phyloP scores from a whole-genome alignment of 495 filamentous ascomycete genomes.

The Tuber melanosporum region DNA sequence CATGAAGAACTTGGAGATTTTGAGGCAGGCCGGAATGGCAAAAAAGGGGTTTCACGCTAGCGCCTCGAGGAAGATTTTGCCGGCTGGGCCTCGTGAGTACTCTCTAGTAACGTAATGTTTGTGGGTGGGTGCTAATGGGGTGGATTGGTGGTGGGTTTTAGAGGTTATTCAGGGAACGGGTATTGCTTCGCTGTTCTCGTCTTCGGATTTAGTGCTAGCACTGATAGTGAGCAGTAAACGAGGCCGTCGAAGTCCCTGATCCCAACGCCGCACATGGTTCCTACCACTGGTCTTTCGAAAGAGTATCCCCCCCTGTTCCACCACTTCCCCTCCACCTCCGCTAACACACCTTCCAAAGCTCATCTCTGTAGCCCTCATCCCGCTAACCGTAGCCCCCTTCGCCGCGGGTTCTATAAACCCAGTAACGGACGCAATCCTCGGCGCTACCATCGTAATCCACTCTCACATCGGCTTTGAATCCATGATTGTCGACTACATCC shows the following conservation, averaged over 20 bases:
- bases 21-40: slow-evolving; percentile 20
- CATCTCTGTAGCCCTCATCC: slow-evolving; percentile 69
- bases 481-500: slow-evolving; percentile 85
- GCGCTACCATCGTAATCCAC: slow-evolving; percentile 77
- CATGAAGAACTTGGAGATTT: slow-evolving; percentile 12
- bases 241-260: slow-evolving; percentile 68
- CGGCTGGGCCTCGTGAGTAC: slow-evolving; percentile 60
- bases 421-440: slow-evolving; percentile 75
- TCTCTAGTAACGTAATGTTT: slow-evolving; percentile 26
- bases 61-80: slow-evolving; percentile 59
- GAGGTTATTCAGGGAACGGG: slow-evolving; percentile 72
- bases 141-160: slow-evolving; percentile 42
- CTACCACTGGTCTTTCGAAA: slow-evolving; percentile 98
- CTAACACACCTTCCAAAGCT: slow-evolving; percentile 41
- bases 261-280: slow-evolving; percentile 72
- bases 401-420: slow-evolving; percentile 86
- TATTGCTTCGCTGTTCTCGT: slow-evolving; percentile 46
- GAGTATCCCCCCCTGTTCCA: slow-evolving; percentile 47
- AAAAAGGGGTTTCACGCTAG: slow-evolving; percentile 59
- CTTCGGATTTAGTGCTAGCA: not conserved
- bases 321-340: not conserved
- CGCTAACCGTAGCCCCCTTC: slow-evolving; percentile 84
- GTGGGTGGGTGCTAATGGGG: slow-evolving; percentile 35
- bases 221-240: slow-evolving; percentile 61
- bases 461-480: slow-evolving; percentile 90